Evolutionary conservation across 306 rosid species (phyloP), one percentile per base, ranked within the genome.

Genomic region (Sindora glabra): DNA sequence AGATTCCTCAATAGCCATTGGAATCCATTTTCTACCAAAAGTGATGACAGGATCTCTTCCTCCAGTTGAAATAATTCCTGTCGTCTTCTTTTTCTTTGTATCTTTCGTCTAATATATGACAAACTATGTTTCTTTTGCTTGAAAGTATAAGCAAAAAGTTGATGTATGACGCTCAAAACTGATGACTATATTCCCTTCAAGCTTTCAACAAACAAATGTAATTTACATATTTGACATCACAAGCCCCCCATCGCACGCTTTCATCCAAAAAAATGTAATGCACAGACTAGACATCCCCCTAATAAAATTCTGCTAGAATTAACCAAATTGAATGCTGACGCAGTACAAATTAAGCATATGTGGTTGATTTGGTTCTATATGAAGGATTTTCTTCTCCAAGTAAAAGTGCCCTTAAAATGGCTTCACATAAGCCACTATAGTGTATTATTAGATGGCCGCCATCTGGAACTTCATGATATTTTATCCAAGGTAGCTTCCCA

Each of bases 361-460:
- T 46, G 65, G 64, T 47, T 59, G 63, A 30, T 46, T 15, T 70
- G 51, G 87, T 86, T 71, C 52, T 81, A 63, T 77, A 81, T 37
- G 58, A 71, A 44, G 40, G 39, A 72, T 74, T 71, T 56, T 91
- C 87, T 74, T 91, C 89, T 56, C 96, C 89, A 49, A 88, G 89
- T 78, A 91, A 72, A 68, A 91, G 96, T 16, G 98, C 83, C 46
- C 76, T 88, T 40, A 91, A 63, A 78, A 91, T 86, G 45, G 84
- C 87, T 57, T 91, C 98, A 56, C 80, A 81, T 56, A 91, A 32
- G 32, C 98, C 96, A 53, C 68, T 52, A 57, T 91, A 91, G 64
- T 91, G 92, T 60, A 91, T 71, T 69, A 91, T 76, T 77, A 91
- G 74, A 77, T 91, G 98, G 5, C 98, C 98, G 32, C 98, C 98